These are phyloP conservation scores for Cystoisospora suis DNA, from an alignment of 169 alveolate species.

Conservation along the genomic window DNA sequence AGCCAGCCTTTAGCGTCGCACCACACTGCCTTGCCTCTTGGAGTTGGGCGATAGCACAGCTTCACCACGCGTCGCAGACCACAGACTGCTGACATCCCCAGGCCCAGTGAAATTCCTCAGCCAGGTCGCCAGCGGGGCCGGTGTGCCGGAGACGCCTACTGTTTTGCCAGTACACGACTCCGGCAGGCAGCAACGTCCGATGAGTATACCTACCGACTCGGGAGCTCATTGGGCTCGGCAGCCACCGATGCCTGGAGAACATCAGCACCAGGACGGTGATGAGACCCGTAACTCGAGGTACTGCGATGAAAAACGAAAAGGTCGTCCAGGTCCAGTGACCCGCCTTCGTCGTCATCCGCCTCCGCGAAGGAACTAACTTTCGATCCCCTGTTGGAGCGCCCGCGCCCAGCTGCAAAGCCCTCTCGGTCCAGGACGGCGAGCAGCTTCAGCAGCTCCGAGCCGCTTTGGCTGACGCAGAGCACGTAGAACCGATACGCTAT, in stretches of 20 bases:
- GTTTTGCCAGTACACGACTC: background rate
- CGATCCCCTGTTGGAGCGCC: background rate
- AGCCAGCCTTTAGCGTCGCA: too few relatives aligned
- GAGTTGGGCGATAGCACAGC: too few relatives aligned
- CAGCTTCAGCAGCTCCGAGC: background rate
- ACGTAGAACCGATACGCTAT: conserved; percentile 21
- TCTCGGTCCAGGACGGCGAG: conserved; percentile 17
- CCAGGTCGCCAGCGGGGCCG: too few relatives aligned
- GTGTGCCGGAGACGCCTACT: too few relatives aligned
- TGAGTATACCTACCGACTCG: background rate
- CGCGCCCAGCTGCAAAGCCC: background rate
- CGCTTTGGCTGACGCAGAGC: conserved; percentile 33
- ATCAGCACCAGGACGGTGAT: background rate
- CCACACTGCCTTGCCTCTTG: too few relatives aligned
- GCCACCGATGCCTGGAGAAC: background rate
- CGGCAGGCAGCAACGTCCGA: background rate
- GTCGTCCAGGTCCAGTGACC: background rate
- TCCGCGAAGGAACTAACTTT: background rate
- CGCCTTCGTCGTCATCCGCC: background rate
- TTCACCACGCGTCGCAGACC: too few relatives aligned
- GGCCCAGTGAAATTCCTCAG: too few relatives aligned
- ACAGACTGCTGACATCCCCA: too few relatives aligned
- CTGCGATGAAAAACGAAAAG: background rate
- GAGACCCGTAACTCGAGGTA: background rate
- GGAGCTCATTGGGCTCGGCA: background rate